Percentiles rank a stretch among this genome's conserved stretches.
Evolutionary conservation across 73 alveolate species (phyloP).

Genomic region (Paramecium caudatum): DNA sequence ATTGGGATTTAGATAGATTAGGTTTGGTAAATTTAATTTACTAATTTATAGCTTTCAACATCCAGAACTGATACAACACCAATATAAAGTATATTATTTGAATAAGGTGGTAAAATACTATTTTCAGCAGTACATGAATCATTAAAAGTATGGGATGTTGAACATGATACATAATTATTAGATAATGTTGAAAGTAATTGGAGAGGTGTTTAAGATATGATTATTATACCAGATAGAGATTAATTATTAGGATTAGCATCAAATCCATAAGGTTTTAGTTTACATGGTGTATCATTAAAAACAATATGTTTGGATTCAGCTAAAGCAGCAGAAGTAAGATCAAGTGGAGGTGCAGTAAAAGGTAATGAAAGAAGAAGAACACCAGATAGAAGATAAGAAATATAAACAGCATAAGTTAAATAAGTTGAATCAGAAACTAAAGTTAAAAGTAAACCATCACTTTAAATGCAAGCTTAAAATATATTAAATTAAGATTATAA

Average conservation of each 20-base stretch:
- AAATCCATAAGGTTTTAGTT: constrained; percentile 1
- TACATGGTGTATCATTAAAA: constrained; percentile 31
- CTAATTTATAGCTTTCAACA: constrained; percentile 38
- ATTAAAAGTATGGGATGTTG: constrained; percentile 75
- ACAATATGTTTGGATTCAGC: not conserved
- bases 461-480: constrained; percentile 36
- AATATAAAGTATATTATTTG: constrained; percentile 41
- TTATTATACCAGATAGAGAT: constrained; percentile 27
- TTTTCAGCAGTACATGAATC: constrained; percentile 73
- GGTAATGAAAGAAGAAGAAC: constrained; percentile 27
- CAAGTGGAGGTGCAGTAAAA: constrained; percentile 38
- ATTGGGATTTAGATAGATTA: constrained; percentile 71
- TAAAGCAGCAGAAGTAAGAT: constrained; percentile 12
- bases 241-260: constrained; percentile 44
- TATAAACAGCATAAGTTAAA: constrained; percentile 14
- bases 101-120: constrained; percentile 50
- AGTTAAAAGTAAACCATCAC: constrained; percentile 57
- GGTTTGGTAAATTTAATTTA: not conserved
- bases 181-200: constrained; percentile 75
- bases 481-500: constrained; percentile 7
- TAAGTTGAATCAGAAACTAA: not conserved
- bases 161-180: constrained; percentile 54
- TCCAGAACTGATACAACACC: constrained; percentile 68
- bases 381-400: constrained; percentile 35
- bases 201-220: constrained; percentile 74